phyloP scores from a whole-genome alignment of 1,139 yeast species.

The Neolecta irregularis region DNA sequence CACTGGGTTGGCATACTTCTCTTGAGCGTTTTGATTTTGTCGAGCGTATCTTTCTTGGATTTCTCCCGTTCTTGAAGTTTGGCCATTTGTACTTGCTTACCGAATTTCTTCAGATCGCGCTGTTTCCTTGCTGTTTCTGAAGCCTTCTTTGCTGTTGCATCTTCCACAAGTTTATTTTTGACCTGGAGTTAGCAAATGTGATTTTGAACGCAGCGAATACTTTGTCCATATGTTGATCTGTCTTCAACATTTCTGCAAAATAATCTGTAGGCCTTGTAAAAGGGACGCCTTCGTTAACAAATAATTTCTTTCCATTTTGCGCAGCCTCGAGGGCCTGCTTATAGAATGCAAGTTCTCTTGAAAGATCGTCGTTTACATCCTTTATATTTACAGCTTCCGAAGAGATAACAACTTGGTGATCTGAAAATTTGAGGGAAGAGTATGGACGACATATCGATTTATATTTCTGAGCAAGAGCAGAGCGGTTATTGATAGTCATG shows the following conservation, averaged over 20 bases:
- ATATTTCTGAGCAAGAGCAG: constrained; percentile 26
- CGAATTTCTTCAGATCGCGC: constrained; percentile 88
- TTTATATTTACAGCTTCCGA: constrained; percentile 42
- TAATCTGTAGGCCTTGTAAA: constrained; percentile 89
- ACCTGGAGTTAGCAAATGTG: constrained; percentile 22
- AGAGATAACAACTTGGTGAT: constrained; percentile 63
- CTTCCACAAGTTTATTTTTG: constrained; percentile 63
- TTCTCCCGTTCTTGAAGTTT: constrained; percentile 88
- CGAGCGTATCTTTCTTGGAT: constrained; percentile 82
- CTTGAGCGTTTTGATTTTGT: constrained; percentile 75
- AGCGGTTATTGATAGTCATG: constrained; percentile 40
- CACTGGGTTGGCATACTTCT: constrained; percentile 33
- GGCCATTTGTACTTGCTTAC: constrained; percentile 91
- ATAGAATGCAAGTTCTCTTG: constrained; percentile 69
- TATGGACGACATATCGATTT: constrained; percentile 24
- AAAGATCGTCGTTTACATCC: constrained; percentile 89
- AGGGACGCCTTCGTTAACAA: constrained; percentile 40
- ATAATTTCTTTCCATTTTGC: constrained; percentile 48
- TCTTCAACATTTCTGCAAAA: constrained; percentile 96
- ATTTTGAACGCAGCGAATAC: constrained; percentile 4
- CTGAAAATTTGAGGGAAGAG: constrained; percentile 53
- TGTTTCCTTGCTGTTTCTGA: constrained; percentile 88
- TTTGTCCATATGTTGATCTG: constrained; percentile 96
- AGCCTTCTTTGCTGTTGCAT: constrained; percentile 83
- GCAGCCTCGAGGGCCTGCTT: constrained; percentile 87